Conservation (phyloP, 805 yeast genomes). For the Scheffersomyces spartinae region DNA sequence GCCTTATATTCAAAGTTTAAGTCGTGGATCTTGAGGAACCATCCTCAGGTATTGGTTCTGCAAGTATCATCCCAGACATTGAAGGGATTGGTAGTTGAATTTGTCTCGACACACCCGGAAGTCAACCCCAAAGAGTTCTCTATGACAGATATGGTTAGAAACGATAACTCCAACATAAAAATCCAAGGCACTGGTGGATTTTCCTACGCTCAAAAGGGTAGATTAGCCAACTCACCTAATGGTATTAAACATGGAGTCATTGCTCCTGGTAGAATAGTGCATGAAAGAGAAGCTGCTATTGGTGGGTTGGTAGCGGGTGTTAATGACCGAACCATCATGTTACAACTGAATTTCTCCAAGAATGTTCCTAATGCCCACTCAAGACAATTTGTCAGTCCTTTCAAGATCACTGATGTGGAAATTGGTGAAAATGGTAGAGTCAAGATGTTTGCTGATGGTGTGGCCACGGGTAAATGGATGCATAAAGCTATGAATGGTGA, state of each 20-base stretch:
- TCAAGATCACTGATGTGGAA: conserved; percentile 28
- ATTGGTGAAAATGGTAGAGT: conserved; percentile 24
- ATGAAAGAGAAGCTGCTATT: conserved; percentile 40
- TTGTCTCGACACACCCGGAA: conserved; percentile 12
- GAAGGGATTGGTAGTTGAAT: conserved; percentile 23
- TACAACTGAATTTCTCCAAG: conserved; percentile 28
- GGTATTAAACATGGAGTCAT: conserved; percentile 46
- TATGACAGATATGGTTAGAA: no score
- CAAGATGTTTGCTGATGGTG: conserved; percentile 27
- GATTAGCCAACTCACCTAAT: conserved; percentile 57
- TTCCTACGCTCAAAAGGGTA: conserved; percentile 57
- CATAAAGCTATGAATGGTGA: conserved; percentile 10
- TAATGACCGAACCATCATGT: conserved; percentile 22
- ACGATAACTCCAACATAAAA: no score
- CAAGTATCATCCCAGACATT: no score
- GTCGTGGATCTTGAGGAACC: conserved; percentile 38
- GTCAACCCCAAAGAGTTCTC: conserved; percentile 13
- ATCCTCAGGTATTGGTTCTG: no score
- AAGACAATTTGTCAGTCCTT: conserved; percentile 32
- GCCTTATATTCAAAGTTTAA: conserved; percentile 41
- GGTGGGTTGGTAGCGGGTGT: conserved; percentile 41
- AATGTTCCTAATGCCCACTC: conserved; percentile 29
- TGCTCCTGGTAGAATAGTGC: conserved; percentile 59
- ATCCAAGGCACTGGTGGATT: conserved; percentile 70
- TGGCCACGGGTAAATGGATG: conserved; percentile 31